phyloP scores from a whole-genome alignment of 2,329 filamentous ascomycete species.

The Bipolaris zeicola region DNA sequence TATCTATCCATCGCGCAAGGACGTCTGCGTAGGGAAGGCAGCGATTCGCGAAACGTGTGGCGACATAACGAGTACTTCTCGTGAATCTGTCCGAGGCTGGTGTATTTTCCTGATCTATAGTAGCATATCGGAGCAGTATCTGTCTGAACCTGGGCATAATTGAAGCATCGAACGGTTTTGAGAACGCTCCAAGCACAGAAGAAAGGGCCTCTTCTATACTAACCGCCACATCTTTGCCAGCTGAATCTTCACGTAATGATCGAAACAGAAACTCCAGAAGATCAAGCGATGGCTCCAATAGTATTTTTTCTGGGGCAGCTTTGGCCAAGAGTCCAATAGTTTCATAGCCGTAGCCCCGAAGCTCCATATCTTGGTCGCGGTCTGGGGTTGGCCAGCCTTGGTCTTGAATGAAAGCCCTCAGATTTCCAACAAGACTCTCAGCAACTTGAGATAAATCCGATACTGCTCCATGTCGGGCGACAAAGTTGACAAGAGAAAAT shows the following conservation, averaged over 20 bases:
- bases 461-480: slow-evolving; percentile 72
- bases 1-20: slow-evolving; percentile 83
- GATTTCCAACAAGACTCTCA: slow-evolving; percentile 67
- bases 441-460: slow-evolving; percentile 69
- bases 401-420: slow-evolving; percentile 74
- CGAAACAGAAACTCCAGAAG: slow-evolving; percentile 79
- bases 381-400: slow-evolving; percentile 81
- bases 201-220: slow-evolving; percentile 90
- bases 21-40: slow-evolving; percentile 82
- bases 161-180: slow-evolving; percentile 50
- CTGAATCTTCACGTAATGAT: slow-evolving; percentile 79
- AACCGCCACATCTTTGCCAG: slow-evolving; percentile 73
- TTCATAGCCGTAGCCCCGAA: slow-evolving; percentile 85
- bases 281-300: slow-evolving; percentile 58
- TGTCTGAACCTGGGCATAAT: slow-evolving; percentile 49
- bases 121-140: slow-evolving; percentile 42
- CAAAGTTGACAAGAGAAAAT: slow-evolving; percentile 86
- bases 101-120: slow-evolving; percentile 19
- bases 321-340: slow-evolving; percentile 81
- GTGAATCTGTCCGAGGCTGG: slow-evolving; percentile 49
- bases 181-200: slow-evolving; percentile 69
- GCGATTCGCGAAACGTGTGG: slow-evolving; percentile 86
- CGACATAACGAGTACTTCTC: slow-evolving; percentile 75
- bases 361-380: slow-evolving; percentile 61
- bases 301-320: slow-evolving; percentile 64